Percentiles rank a stretch among this genome's conserved stretches.
phyloP scores from a whole-genome alignment of 2,329 filamentous ascomycete species.

The Botrytis squamosa region DNA sequence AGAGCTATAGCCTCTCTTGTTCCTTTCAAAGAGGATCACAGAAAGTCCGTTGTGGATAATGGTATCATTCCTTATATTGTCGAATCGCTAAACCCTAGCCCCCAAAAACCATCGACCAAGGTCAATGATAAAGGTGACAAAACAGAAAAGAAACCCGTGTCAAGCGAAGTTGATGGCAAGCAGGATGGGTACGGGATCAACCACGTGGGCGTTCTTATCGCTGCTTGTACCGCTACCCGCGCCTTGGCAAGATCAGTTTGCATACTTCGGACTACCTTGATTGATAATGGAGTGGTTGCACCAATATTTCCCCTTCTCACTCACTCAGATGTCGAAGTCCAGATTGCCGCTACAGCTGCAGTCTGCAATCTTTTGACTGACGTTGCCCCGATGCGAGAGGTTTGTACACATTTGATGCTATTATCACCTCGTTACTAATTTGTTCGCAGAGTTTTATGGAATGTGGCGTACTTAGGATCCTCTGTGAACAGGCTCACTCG shows the following conservation, averaged over 20 bases:
- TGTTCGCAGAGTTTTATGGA: slow-evolving; percentile 63
- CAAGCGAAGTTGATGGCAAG: slow-evolving; percentile 25
- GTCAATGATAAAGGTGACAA: slow-evolving; percentile 41
- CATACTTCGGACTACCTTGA: slow-evolving; percentile 78
- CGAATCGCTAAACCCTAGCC: slow-evolving; percentile 70
- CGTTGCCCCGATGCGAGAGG: slow-evolving; percentile 87
- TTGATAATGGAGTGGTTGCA: slow-evolving; percentile 78
- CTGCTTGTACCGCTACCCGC: slow-evolving; percentile 78
- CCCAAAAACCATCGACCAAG: slow-evolving; percentile 48
- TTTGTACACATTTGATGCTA: slow-evolving; percentile 46
- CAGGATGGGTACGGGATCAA: slow-evolving; percentile 64
- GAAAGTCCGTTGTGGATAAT: slow-evolving; percentile 77
- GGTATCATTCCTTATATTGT: slow-evolving; percentile 81
- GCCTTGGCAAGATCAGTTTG: slow-evolving; percentile 83
- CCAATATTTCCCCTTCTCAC: slow-evolving; percentile 75
- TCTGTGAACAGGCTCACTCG: slow-evolving; percentile 84
- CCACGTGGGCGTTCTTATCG: slow-evolving; percentile 73
- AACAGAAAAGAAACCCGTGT: slow-evolving; percentile 27
- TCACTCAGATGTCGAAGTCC: slow-evolving; percentile 73
- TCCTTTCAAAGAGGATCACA: slow-evolving; percentile 77
- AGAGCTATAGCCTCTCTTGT: slow-evolving; percentile 80
- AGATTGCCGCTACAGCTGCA: slow-evolving; percentile 80
- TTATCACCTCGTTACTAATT: slow-evolving; percentile 17
- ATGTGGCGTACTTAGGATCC: slow-evolving; percentile 68
- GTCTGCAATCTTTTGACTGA: slow-evolving; percentile 84